These are phyloP conservation scores for Panus rudis DNA, from an alignment of 768 basidiomycete species.

Conservation along the genomic window DNA sequence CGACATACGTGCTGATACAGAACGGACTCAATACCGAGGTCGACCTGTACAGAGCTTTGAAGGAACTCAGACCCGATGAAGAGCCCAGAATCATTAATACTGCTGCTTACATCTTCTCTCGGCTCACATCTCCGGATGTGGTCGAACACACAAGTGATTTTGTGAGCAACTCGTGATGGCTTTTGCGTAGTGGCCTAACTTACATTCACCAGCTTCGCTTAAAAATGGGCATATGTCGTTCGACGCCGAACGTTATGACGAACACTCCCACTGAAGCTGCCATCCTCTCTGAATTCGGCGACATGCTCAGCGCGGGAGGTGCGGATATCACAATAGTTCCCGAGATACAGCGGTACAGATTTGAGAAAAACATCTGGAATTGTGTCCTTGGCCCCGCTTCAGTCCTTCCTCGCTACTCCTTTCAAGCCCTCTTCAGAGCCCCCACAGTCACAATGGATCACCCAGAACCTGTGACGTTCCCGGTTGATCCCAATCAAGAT, in stretches of 20 bases:
- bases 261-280: constrained; percentile 38
- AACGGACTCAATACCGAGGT: constrained; percentile 69
- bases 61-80: constrained; percentile 30
- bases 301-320: constrained; percentile 43
- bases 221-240: constrained; percentile 48
- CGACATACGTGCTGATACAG: constrained; percentile 57
- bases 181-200: too few relatives aligned
- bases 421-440: constrained; percentile 46
- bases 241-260: constrained; percentile 29
- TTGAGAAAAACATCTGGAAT: constrained; percentile 61
- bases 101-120: constrained; percentile 49
- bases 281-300: constrained; percentile 38
- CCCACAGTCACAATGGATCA: constrained; percentile 14
- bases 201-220: constrained; percentile 49
- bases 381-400: constrained; percentile 45
- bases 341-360: constrained; percentile 60
- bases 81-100: constrained; percentile 48
- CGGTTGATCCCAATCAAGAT: not conserved
- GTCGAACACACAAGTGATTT: constrained; percentile 47
- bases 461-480: not conserved
- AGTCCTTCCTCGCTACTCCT: constrained; percentile 41
- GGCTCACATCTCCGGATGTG: constrained; percentile 37
- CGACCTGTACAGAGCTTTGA: constrained; percentile 52
- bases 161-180: too few relatives aligned
- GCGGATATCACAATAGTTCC: constrained; percentile 38